Base-by-base conservation (phyloP, 345 rosid genomes). In the Hibiscus mutabilis region DNA sequence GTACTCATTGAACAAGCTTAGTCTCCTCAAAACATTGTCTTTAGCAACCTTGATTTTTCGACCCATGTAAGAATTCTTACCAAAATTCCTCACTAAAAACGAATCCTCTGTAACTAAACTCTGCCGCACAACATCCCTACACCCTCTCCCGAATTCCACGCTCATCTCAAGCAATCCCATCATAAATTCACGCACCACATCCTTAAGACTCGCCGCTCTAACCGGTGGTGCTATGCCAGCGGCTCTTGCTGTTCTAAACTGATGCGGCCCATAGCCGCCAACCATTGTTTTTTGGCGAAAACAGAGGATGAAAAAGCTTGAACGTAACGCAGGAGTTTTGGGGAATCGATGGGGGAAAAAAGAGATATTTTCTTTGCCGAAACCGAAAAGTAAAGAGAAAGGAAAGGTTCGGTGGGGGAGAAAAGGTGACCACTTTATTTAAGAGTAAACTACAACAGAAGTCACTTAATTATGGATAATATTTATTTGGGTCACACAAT, bases 111-210 rank as follows among this genome's bases (percentile, higher is more conserved):
- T 77, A 66, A 77, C 86, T 24, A 89, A 53, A 42, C 75, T 85
- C 84, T 89, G 94, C 82, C 70, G 60, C 73, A 83, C 86, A 6
- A 89, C 75, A 74, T 85, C 94, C 72, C 85, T 79, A 60, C 91
- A 89, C 21, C 91, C 94, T 77, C 74, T 84, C 29, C 73, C 88
- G n/a, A 85, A 70, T 74, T 82, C 85, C 59, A 87, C 84, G 68
- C 87, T 72, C 88, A 87, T 75, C 82, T 89, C 91, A 63, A 76
- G 77, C 16, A 82, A 84, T 35, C 86, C 89, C 66, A 68, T 81
- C 74, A 71, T 29, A 59, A 89, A 89, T 79, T 86, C 91, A 68
- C 74, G 80, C 27, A 76, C 76, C 22, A 85, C 86, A 69, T 79
- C 86, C 47, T 73, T 67, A 73, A 77, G 62, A 72, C 69, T 71